Conservation (phyloP, 2,329 filamentous ascomycete genomes). For the Penicillium psychrosexuale region DNA sequence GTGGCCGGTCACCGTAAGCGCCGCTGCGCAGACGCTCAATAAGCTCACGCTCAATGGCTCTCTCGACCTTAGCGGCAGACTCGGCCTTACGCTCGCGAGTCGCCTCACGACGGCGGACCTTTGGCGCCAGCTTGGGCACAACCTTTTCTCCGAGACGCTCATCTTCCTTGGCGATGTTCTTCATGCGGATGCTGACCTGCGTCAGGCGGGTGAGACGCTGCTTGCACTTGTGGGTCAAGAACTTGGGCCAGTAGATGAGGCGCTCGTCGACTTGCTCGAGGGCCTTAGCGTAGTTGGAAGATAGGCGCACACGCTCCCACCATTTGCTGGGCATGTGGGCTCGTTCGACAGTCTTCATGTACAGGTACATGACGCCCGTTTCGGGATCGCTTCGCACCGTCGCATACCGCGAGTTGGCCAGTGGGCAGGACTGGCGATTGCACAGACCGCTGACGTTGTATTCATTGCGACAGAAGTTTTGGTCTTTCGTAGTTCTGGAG, state of each 20-base stretch:
- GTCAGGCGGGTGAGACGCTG: slow-evolving; percentile 88
- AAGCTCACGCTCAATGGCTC: slow-evolving; percentile 91
- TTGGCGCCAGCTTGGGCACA: slow-evolving; percentile 86
- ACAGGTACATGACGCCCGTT: slow-evolving; percentile 83
- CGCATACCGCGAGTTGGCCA: slow-evolving; percentile 89
- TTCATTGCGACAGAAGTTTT: slow-evolving; percentile 95
- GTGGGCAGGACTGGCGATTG: slow-evolving; percentile 82
- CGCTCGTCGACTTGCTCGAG: slow-evolving; percentile 81
- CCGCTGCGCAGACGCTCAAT: slow-evolving; percentile 87
- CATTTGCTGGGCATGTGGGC: slow-evolving; percentile 83
- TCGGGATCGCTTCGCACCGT: slow-evolving; percentile 80
- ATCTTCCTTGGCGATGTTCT: slow-evolving; percentile 81
- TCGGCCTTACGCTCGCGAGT: slow-evolving; percentile 74
- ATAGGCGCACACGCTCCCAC: slow-evolving; percentile 91
- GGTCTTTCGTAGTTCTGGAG: slow-evolving; percentile 71
- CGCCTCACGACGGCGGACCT: slow-evolving; percentile 73
- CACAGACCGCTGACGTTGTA: slow-evolving; percentile 82
- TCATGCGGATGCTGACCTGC: slow-evolving; percentile 77
- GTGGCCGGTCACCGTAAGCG: slow-evolving; percentile 87
- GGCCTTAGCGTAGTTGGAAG: slow-evolving; percentile 85
- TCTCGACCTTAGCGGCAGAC: slow-evolving; percentile 87
- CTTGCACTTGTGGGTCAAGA: slow-evolving; percentile 91
- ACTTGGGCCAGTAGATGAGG: slow-evolving; percentile 92
- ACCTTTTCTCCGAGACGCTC: slow-evolving; percentile 83
- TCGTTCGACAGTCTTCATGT: slow-evolving; percentile 93